These are phyloP conservation scores for Diplocarpon mali DNA, from an alignment of 2,329 filamentous ascomycete species.

Conservation along the genomic window DNA sequence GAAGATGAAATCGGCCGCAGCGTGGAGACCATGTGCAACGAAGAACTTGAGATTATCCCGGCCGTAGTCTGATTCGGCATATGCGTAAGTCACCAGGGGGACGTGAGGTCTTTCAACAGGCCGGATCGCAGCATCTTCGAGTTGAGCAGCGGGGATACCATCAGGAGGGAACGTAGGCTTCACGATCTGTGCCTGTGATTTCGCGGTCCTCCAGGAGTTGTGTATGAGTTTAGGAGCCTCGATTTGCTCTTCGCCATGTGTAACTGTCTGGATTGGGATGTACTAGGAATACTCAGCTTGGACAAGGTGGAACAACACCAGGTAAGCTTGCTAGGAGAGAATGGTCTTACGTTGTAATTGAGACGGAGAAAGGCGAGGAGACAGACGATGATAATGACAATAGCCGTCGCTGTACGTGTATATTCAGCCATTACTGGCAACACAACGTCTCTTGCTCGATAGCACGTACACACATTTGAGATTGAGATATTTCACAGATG, in stretches of 20 bases:
- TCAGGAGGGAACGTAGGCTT: background rate
- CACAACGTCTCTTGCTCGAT: background rate
- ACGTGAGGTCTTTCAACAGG: background rate
- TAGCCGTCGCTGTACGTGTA: background rate
- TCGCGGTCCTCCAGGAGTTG: background rate
- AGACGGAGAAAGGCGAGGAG: background rate
- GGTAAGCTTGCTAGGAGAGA: background rate
- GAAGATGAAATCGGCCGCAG: constrained; percentile 22
- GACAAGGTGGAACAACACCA: background rate
- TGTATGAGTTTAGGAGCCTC: background rate
- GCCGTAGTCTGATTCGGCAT: constrained; percentile 18
- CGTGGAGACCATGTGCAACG: constrained; percentile 21
- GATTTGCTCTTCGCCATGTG: background rate
- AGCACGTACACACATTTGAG: background rate
- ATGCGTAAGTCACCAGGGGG: constrained; percentile 21
- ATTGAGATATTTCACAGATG: background rate
- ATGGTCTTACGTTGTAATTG: background rate
- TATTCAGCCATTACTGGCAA: background rate
- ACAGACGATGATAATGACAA: background rate
- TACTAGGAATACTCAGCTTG: background rate
- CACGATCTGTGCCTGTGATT: background rate
- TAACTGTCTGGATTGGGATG: background rate
- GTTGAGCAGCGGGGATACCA: background rate
- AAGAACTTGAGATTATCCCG: constrained; percentile 22
- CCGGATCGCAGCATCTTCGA: background rate